These are phyloP conservation scores for Ciborinia camelliae DNA, from an alignment of 2,329 filamentous ascomycete genomes.

Conservation along the genomic window DNA sequence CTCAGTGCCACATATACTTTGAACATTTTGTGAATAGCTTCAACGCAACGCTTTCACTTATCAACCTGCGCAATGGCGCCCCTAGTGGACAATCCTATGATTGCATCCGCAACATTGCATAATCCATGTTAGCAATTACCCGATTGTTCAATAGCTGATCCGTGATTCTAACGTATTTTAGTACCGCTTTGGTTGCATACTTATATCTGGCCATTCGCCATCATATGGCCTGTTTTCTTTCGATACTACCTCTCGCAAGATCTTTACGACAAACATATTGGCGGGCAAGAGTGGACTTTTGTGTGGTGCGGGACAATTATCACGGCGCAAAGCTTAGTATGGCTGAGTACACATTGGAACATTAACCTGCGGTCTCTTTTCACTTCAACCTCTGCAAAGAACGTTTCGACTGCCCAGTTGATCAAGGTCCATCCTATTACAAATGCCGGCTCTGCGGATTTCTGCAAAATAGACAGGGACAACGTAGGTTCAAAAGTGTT, in stretches of 20 bases:
- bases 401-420: conserved; percentile 69
- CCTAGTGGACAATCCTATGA: conserved; percentile 89
- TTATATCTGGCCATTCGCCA: conserved; percentile 89
- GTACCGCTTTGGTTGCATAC: conserved; percentile 74
- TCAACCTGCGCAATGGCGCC: conserved; percentile 55
- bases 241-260: conserved; percentile 79
- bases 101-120: conserved; percentile 81
- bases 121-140: conserved; percentile 54
- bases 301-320: conserved; percentile 88
- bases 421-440: conserved; percentile 91
- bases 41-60: conserved; percentile 12
- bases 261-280: conserved; percentile 86
- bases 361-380: conserved; percentile 81
- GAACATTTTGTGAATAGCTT: conserved; percentile 15
- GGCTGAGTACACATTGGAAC: conserved; percentile 98
- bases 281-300: conserved; percentile 96
- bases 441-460: conserved; percentile 86
- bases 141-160: neutral
- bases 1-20: conserved; percentile 19
- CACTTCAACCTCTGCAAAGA: conserved; percentile 68
- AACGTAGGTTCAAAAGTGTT: conserved; percentile 46
- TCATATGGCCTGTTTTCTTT: conserved; percentile 90
- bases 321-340: conserved; percentile 81
- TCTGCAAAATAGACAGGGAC: conserved; percentile 77
- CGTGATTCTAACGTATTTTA: conserved; percentile 24